Evolutionary conservation across 164 flowering plant species (phyloP).

Genomic region (Santalum album): DNA sequence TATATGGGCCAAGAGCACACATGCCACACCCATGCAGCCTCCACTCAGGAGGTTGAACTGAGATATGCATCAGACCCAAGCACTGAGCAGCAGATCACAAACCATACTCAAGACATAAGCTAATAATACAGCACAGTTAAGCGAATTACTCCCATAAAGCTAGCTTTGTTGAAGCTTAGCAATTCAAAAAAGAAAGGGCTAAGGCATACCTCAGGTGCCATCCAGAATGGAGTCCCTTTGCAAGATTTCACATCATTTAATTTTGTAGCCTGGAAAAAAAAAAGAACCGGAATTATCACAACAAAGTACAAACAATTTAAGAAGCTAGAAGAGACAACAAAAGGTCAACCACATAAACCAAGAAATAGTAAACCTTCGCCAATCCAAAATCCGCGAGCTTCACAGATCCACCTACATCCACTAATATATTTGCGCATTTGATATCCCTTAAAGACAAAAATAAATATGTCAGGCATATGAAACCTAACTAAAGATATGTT

Average conservation of each 20-base stretch:
- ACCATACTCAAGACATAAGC: too few relatives aligned
- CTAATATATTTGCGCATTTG: slow-evolving; percentile 96
- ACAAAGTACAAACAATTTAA: not conserved
- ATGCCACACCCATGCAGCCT: too few relatives aligned
- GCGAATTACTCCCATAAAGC: too few relatives aligned
- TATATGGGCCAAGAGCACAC: too few relatives aligned
- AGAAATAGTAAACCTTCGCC: slow-evolving; percentile 62
- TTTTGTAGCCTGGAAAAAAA: slow-evolving; percentile 53
- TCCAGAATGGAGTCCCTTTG: slow-evolving; percentile 94
- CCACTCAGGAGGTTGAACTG: too few relatives aligned
- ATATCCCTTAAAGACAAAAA: slow-evolving; percentile 57
- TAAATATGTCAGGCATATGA: not conserved
- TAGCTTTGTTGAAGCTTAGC: not conserved
- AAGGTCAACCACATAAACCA: not conserved
- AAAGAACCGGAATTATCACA: slow-evolving; percentile 7
- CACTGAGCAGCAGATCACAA: too few relatives aligned
- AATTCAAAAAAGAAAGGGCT: slow-evolving; percentile 2
- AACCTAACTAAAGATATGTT: not conserved
- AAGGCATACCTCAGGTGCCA: slow-evolving; percentile 96
- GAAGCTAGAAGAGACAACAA: slow-evolving; percentile 5
- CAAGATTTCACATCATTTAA: slow-evolving; percentile 80
- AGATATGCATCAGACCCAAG: too few relatives aligned
- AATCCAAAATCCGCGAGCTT: slow-evolving; percentile 99
- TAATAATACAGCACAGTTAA: too few relatives aligned
- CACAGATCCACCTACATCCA: slow-evolving; percentile 72